Conservation (phyloP, 2,329 filamentous ascomycete species). For the Stagonosporopsis cucurbitacearum region DNA sequence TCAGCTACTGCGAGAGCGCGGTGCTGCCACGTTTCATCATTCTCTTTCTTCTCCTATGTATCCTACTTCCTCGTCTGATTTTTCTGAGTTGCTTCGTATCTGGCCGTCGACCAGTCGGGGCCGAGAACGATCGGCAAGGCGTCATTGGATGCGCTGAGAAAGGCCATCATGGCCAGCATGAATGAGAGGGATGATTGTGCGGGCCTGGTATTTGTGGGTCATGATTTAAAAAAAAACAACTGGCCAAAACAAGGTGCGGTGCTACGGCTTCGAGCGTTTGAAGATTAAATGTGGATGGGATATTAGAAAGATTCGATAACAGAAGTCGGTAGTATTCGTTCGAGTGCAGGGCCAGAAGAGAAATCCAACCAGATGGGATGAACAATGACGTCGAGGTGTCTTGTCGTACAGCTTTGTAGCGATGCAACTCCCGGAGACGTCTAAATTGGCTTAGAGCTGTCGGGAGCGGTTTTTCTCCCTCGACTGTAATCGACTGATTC, state of each 20-base stretch:
- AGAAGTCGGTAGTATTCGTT: slow-evolving; percentile 19
- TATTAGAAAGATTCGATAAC: slow-evolving; percentile 8
- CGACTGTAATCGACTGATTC: not conserved
- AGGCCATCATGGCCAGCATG: slow-evolving; percentile 15
- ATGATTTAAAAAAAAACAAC: slow-evolving; percentile 26
- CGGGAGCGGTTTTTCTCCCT: not conserved
- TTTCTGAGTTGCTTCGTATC: not conserved
- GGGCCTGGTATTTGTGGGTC: slow-evolving; percentile 36
- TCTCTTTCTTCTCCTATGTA: no score
- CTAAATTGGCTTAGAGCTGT: no score
- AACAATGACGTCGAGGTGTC: not conserved
- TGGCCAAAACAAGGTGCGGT: slow-evolving; percentile 35
- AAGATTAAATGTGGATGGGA: slow-evolving; percentile 20
- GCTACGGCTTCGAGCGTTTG: slow-evolving; percentile 33
- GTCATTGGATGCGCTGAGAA: slow-evolving; percentile 20
- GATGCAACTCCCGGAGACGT: no score
- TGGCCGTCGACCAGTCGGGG: not conserved
- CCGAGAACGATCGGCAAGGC: slow-evolving; percentile 3
- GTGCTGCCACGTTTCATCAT: not conserved
- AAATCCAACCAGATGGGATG: not conserved
- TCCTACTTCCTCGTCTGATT: not conserved
- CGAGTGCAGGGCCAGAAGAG: slow-evolving; percentile 12
- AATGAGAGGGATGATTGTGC: slow-evolving; percentile 30
- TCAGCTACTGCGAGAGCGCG: no score
- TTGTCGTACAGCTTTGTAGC: not conserved